Conservation (phyloP, 495 filamentous ascomycete species). For the Penicillium odoratum region DNA sequence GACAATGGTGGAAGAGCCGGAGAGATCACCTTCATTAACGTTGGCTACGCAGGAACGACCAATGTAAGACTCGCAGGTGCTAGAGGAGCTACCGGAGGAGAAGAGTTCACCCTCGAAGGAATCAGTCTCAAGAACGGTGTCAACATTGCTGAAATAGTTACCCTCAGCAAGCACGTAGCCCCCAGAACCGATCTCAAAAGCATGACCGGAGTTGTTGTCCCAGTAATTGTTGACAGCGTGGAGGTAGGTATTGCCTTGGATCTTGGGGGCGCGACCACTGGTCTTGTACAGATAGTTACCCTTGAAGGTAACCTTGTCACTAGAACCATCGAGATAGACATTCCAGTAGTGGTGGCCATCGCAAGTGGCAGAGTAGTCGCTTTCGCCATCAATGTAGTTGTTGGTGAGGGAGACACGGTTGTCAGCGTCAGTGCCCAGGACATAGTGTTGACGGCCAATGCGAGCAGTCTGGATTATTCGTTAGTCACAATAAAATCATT, state of each 20-base stretch:
- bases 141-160: constrained; percentile 11
- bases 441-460: constrained; percentile 48
- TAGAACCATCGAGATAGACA: constrained; percentile 33
- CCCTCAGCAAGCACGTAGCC: constrained; percentile 10
- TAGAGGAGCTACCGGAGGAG: not conserved
- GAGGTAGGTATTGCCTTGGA: constrained; percentile 46
- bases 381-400: constrained; percentile 51
- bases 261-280: constrained; percentile 53
- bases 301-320: constrained; percentile 35
- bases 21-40: constrained; percentile 1
- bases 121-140: not conserved
- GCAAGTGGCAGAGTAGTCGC: constrained; percentile 51
- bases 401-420: constrained; percentile 36
- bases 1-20: constrained; percentile 5
- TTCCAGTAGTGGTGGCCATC: constrained; percentile 59
- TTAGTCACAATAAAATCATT: not conserved
- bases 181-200: constrained; percentile 28
- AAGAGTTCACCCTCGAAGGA: constrained; percentile 4
- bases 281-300: constrained; percentile 51
- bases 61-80: constrained; percentile 3
- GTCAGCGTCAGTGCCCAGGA: constrained; percentile 34
- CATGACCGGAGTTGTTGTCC: constrained; percentile 36
- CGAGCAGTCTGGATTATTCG: constrained; percentile 34
- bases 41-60: constrained; percentile 13
- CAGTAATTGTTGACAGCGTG: constrained; percentile 44